phyloP scores from a whole-genome alignment of 768 basidiomycete genomes.

The Coprinopsis sp. region DNA sequence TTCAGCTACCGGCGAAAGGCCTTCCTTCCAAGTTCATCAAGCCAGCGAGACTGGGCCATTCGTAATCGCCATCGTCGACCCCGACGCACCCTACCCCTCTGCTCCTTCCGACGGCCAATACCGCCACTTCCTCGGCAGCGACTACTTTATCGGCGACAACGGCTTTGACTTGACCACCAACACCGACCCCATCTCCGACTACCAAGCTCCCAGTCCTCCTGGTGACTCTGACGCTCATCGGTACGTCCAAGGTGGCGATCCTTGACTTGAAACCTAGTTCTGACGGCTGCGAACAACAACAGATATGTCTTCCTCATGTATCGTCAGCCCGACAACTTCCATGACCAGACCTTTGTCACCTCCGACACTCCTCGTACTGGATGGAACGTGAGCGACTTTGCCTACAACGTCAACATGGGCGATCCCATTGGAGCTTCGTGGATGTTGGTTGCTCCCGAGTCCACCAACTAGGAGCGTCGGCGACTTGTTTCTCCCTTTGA shows the following conservation, averaged over 20 bases:
- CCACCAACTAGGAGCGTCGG: too few relatives aligned
- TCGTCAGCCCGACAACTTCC: slow-evolving; percentile 35
- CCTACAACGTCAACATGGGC: slow-evolving; percentile 33
- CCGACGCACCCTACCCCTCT: slow-evolving; percentile 44
- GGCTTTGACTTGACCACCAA: too few relatives aligned
- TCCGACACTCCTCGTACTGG: slow-evolving; percentile 23
- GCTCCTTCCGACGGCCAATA: slow-evolving; percentile 35
- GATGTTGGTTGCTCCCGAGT: slow-evolving; percentile 37
- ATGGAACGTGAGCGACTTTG: slow-evolving; percentile 42
- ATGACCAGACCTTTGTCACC: slow-evolving; percentile 32
- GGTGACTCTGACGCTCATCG: too few relatives aligned
- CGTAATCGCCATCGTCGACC: slow-evolving; percentile 40
- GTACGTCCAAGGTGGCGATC: too few relatives aligned
- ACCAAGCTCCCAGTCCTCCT: too few relatives aligned
- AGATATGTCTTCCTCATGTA: slow-evolving; percentile 43
- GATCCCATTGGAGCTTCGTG: slow-evolving; percentile 41
- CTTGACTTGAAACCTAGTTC: too few relatives aligned
- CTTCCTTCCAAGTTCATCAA: slow-evolving; percentile 28
- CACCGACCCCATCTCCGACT: too few relatives aligned
- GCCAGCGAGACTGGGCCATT: slow-evolving; percentile 30
- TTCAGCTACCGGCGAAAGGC: slow-evolving; percentile 36
- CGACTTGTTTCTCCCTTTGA: too few relatives aligned
- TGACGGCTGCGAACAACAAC: too few relatives aligned
- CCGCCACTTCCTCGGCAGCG: slow-evolving; percentile 41
- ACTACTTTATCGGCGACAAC: too few relatives aligned